Conservation (phyloP, 2,329 filamentous ascomycete genomes). For the Ilyonectria mors-panacis region DNA sequence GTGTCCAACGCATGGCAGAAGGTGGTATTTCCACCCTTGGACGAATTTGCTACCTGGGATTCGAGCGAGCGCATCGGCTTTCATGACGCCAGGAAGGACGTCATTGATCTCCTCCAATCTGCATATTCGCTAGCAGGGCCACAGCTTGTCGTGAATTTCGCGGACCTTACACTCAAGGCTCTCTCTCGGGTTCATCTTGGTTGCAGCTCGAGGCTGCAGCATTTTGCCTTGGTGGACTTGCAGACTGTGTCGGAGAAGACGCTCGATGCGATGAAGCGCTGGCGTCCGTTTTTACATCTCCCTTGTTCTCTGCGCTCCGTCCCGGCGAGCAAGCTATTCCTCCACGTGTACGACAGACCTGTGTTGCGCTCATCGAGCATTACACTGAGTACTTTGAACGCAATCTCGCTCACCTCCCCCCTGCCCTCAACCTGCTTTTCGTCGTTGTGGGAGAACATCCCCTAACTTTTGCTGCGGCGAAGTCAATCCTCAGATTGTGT, state of each 20-base stretch:
- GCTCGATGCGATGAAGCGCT: constrained; percentile 72
- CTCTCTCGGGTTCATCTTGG: constrained; percentile 68
- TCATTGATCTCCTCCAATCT: constrained; percentile 83
- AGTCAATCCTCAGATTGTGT: constrained; percentile 81
- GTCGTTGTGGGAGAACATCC: constrained; percentile 74
- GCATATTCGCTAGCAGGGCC: constrained; percentile 75
- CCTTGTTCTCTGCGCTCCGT: constrained; percentile 70
- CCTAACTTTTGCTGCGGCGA: constrained; percentile 78
- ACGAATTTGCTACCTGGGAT: constrained; percentile 76
- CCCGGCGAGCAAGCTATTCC: constrained; percentile 69
- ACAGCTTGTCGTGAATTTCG: constrained; percentile 70
- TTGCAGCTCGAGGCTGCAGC: constrained; percentile 72
- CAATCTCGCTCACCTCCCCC: constrained; percentile 76
- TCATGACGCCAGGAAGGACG: constrained; percentile 81
- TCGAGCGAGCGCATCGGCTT: constrained; percentile 78
- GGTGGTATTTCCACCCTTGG: constrained; percentile 75
- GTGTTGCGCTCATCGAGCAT: constrained; percentile 78
- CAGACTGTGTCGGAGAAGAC: constrained; percentile 75
- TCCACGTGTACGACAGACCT: constrained; percentile 75
- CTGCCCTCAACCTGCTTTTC: constrained; percentile 82
- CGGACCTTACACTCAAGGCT: constrained; percentile 67
- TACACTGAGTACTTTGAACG: constrained; percentile 85
- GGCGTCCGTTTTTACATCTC: constrained; percentile 72
- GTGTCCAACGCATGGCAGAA: constrained; percentile 79
- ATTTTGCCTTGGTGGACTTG: constrained; percentile 76